These are phyloP conservation scores for Aspergillus carbonarius DNA, from an alignment of 2,329 filamentous ascomycete species.

Conservation along the genomic window DNA sequence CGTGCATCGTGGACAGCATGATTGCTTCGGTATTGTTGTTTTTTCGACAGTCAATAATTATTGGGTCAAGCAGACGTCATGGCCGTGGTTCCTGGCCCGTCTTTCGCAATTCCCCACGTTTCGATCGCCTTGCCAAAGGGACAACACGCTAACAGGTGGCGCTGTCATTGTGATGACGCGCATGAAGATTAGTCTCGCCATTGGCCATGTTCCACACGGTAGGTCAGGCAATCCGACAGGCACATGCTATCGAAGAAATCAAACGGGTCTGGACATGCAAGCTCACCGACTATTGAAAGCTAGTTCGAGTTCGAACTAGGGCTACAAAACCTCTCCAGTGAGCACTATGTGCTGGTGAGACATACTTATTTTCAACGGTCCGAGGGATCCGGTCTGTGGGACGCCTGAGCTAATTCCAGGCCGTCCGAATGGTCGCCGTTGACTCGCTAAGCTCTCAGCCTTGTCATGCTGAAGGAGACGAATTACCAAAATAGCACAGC, in stretches of 20 bases:
- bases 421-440: neutral
- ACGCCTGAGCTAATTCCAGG: neutral
- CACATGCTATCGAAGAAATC: neutral
- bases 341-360: slow-evolving; percentile 2
- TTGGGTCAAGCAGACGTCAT: neutral
- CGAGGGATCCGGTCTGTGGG: neutral
- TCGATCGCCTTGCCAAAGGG: neutral
- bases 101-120: neutral
- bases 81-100: neutral
- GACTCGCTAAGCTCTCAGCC: neutral
- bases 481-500: neutral
- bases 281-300: neutral
- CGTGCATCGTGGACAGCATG: too few relatives aligned
- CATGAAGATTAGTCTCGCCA: neutral
- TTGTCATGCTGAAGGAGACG: neutral
- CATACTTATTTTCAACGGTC: neutral
- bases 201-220: neutral
- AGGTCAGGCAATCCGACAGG: neutral
- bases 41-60: neutral
- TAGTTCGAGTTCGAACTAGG: neutral
- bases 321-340: neutral
- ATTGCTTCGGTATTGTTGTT: too few relatives aligned
- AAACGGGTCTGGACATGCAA: neutral
- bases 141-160: neutral
- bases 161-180: neutral